Conservation (phyloP, 805 yeast species). For the Sugiyamaella mastotermitis region DNA sequence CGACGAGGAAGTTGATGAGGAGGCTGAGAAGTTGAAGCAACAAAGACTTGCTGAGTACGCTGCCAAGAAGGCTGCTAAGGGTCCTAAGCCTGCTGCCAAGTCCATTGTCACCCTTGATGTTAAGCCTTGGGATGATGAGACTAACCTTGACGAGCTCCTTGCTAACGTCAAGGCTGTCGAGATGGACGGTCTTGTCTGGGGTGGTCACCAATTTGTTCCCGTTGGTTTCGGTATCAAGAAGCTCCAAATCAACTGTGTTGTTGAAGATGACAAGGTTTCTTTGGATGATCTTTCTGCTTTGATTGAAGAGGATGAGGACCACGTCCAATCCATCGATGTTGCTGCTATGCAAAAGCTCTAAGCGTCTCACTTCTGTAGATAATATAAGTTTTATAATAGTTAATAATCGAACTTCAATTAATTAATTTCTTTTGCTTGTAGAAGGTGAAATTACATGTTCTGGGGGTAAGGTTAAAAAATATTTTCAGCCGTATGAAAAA, state of each 20-base stretch:
- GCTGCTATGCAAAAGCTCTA: conserved; percentile 98
- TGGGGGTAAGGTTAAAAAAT: too few species aligned
- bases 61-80: conserved; percentile 95
- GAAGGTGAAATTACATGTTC: too few species aligned
- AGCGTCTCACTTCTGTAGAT: too few species aligned
- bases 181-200: conserved; percentile 95
- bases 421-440: too few species aligned
- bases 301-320: conserved; percentile 94
- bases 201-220: conserved; percentile 93
- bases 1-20: conserved; percentile 94
- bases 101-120: conserved; percentile 94
- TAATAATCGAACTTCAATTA: too few species aligned
- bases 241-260: conserved; percentile 96
- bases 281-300: conserved; percentile 71
- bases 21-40: conserved; percentile 94
- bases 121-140: conserved; percentile 99
- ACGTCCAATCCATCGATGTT: conserved; percentile 97
- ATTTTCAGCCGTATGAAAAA: too few species aligned
- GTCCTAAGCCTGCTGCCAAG: conserved; percentile 98
- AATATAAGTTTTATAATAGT: too few species aligned
- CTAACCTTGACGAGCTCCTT: conserved; percentile 83
- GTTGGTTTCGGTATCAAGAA: conserved; percentile 99
- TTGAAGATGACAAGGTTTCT: conserved; percentile 95
- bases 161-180: conserved; percentile 81
- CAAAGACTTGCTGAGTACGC: conserved; percentile 97